Evolutionary conservation across 129 eudicot species (phyloP), one percentile per base, ranked within the genome.

Genomic region (Flaveria bidentis): DNA sequence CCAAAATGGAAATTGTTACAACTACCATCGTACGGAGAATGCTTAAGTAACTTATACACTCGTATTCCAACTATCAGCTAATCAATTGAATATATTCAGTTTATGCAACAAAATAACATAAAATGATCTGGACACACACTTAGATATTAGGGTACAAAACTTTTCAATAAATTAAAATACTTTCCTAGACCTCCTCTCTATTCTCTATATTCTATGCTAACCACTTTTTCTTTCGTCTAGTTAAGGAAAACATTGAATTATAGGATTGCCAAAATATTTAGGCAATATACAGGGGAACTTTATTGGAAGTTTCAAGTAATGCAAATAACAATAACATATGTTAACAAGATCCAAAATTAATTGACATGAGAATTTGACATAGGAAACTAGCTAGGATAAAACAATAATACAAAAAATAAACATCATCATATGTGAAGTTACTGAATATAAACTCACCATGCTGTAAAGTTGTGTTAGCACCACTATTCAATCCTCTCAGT

Each of bases 391-490:
- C 41, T 36, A 36, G 41, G 7, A 36, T 36, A 4, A 33, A 36
- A 36, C 41, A 67, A 41, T 11, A 14, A 51, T 25, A 67, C 10
- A 23, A 69, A 17, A 51, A 10, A 66, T 39, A 65, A 66, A 51
- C 65, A 51, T 36, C 30, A 67, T 36, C 67, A 41, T 7, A 57
- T 28, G 71, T 23, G 42, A 58, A 70, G 71, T 36, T 18, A 23
- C 68, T 52, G 28, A 67, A 83, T 39, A 45, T 12, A 47, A 49
- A 87, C 87, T 58, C 69, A 95, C 99, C 96, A 61, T 77, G 87
- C 52, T 87, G 97, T 74, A 57, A 76, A 81, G 91, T 91, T 13
- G 89, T 75, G 83, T 87, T 91, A 51, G 90, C 90, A 50, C 76
- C 68, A 58, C 78, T 77, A 71, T 82, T 78, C 81, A 87, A 78